Base-by-base conservation (phyloP, 1,284 basidiomycete species). In the Rhodofomes roseus region DNA sequence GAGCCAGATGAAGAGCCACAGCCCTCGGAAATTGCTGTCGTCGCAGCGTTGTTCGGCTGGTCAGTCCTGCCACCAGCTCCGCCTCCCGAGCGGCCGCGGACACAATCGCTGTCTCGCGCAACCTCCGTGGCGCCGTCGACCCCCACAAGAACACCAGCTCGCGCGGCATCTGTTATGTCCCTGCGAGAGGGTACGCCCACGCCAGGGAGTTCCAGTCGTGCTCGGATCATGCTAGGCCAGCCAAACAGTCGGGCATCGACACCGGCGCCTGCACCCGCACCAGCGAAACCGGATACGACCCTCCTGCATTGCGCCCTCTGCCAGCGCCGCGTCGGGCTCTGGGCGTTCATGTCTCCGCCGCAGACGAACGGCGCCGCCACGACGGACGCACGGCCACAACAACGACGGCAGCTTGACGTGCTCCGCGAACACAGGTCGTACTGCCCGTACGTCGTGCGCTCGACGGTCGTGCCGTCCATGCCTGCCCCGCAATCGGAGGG, bases 361-460 rank as follows among this genome's bases (percentile, higher is more conserved):
- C 44, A 48, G n/a, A 54, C 51, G 20, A 58, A 58, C 31, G 40
- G 46, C 9, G 18, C 18, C 18, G 43, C 58, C 55, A 57, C 55
- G 22, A 40, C 55, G 31, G 40, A 65, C 54, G 60, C 60, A 48
- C 54, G 63, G 57, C 58, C 65, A 5, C 63, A 71, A 16, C 75
- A 75, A n/a, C 76, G 76, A 57, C 75, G 87, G 53, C 81, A 81
- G 34, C 84, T 92, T 58, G 89, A 93, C 69, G 70, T 92, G 23
- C 72, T 91, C 43, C 87, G 85, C 66, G 91, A 93, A 70, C 90
- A 93, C 68, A 80, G 91, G 23, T 85, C 89, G 2, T 90, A 90
- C 65, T 93, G 91, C 65, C 90, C 90, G 22, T 93, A 90, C 63
- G 81, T 90, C 52, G 85, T 87, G 25, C 81, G 82, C 23, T 89